Percentiles rank a stretch among this genome's conserved stretches.
phyloP scores from a whole-genome alignment of 106 monocot species.

The Vanilla planifolia region DNA sequence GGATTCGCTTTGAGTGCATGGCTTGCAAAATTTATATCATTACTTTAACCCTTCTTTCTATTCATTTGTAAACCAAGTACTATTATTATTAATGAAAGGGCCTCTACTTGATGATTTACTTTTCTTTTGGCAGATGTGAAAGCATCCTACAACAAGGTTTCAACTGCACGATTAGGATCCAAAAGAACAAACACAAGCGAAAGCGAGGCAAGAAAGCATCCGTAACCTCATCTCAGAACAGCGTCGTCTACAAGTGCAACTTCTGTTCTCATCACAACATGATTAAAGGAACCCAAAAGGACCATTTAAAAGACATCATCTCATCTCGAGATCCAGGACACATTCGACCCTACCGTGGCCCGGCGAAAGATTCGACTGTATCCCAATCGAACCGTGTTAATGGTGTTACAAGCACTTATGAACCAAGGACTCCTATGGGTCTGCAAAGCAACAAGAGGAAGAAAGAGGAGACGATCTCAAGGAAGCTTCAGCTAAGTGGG shows the following conservation, averaged over 20 bases:
- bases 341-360: too few relatives aligned
- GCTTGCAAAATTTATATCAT: too few relatives aligned
- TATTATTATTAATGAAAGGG: too few relatives aligned
- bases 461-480: not conserved
- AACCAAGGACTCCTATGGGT: conserved; percentile 7
- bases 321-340: too few relatives aligned
- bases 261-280: conserved; percentile 47
- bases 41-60: too few relatives aligned
- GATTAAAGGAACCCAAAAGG: conserved; percentile 33
- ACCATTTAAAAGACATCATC: conserved; percentile 25
- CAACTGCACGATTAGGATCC: conserved; percentile 55
- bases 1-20: too few relatives aligned
- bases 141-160: conserved; percentile 44
- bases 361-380: too few relatives aligned
- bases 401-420: too few relatives aligned
- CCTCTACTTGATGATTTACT: not conserved
- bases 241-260: conserved; percentile 35
- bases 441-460: conserved; percentile 22
- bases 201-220: conserved; percentile 12
- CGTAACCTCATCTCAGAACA: conserved; percentile 22
- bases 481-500: not conserved
- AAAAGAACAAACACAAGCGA: conserved; percentile 26
- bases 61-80: too few relatives aligned
- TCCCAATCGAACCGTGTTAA: too few relatives aligned
- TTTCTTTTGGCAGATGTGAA: conserved; percentile 49